Conservation (phyloP, 257 asterid genomes). For the Rubia yunnanensis region DNA sequence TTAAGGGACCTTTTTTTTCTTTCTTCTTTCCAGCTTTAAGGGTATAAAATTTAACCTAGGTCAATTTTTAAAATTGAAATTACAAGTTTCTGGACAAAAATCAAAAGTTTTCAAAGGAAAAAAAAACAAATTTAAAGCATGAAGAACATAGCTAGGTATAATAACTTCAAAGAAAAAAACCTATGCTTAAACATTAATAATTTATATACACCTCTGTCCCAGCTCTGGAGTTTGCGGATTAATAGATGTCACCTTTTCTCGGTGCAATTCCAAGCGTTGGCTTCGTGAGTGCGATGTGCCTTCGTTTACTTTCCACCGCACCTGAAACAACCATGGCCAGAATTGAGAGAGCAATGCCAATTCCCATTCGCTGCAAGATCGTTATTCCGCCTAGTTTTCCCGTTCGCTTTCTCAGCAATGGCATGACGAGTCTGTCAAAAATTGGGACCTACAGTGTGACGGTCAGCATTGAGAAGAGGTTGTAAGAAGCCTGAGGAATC, state of each 20-base stretch:
- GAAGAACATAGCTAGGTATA: too few relatives aligned
- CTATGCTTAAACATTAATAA: too few relatives aligned
- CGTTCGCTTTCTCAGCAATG: slow-evolving; percentile 18
- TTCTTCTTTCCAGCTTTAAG: too few relatives aligned
- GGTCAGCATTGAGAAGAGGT: slow-evolving; percentile 20
- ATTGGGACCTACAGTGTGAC: slow-evolving; percentile 23
- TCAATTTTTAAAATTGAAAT: too few relatives aligned
- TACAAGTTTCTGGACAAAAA: too few relatives aligned
- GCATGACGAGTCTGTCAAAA: slow-evolving; percentile 22
- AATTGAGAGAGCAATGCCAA: slow-evolving; percentile 15
- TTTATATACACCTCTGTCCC: too few relatives aligned
- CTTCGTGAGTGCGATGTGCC: slow-evolving; percentile 6
- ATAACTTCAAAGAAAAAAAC: too few relatives aligned
- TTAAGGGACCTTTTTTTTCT: too few relatives aligned
- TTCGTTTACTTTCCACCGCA: slow-evolving; percentile 10
- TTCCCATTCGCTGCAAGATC: slow-evolving; percentile 27
- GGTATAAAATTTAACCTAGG: too few relatives aligned
- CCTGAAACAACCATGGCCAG: slow-evolving; percentile 20
- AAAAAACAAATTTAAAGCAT: too few relatives aligned
- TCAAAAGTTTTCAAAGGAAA: too few relatives aligned
- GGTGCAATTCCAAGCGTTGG: slow-evolving; percentile 11
- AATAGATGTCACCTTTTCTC: slow-evolving; percentile 4
- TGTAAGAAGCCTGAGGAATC: slow-evolving; percentile 25
- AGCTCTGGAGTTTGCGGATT: too few relatives aligned
- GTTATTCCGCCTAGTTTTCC: slow-evolving; percentile 22